A percentile compares a stretch with the other conserved stretches of the same genome.
phyloP scores from a whole-genome alignment of 108 stramenopile species.

The Epipyxis sp. region DNA sequence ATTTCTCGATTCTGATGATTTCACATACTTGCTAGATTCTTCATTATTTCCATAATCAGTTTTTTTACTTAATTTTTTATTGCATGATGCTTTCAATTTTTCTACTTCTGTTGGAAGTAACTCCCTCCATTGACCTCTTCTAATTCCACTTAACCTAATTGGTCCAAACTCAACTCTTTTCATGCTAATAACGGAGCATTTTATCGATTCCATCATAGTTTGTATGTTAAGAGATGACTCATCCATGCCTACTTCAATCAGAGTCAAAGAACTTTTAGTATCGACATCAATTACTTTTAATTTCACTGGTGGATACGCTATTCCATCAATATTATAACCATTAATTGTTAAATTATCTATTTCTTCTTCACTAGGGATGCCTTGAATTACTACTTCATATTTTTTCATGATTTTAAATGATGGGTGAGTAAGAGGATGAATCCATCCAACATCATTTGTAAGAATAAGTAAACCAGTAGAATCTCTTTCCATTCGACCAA shows the following conservation, averaged over 20 bases:
- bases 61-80: too few relatives aligned
- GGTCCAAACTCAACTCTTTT: background rate
- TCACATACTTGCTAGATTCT: too few relatives aligned
- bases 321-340: background rate
- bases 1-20: too few relatives aligned
- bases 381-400: constrained; percentile 35
- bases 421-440: constrained; percentile 52
- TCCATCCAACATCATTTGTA: constrained; percentile 54
- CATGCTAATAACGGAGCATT: background rate
- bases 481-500: constrained; percentile 48
- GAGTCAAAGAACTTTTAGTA: background rate
- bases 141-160: constrained; percentile 5
- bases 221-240: background rate
- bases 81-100: background rate
- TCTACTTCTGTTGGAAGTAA: background rate
- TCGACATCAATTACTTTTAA: background rate
- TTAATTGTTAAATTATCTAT: background rate
- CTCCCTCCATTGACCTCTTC: constrained; percentile 10
- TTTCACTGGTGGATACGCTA: background rate
- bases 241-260: background rate
- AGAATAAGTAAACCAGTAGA: constrained; percentile 45
- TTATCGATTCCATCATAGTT: background rate
- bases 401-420: constrained; percentile 34
- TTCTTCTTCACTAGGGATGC: background rate
- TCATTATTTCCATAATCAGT: too few relatives aligned